Base-by-base conservation (phyloP, 179 eudicot genomes). In the Corrigiola litoralis region DNA sequence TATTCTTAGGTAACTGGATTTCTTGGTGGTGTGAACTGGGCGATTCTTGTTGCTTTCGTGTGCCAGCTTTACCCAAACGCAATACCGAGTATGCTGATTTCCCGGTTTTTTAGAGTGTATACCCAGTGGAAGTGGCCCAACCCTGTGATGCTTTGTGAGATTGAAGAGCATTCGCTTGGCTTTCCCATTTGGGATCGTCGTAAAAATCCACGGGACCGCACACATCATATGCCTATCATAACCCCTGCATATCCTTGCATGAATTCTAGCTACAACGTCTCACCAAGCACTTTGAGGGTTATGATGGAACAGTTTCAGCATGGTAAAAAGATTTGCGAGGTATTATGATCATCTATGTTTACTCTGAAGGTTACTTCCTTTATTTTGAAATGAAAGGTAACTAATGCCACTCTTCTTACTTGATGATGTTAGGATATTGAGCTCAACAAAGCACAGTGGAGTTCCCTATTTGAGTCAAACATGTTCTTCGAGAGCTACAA, bases 221-320 rank as follows among this genome's bases (percentile, higher is more conserved):
- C 81, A 50, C 97, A 90, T 72, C 95, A 69, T 61, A 87, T 90
- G 97, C 97, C 95, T n/a, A 87, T 90, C 13, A 90, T 90, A 54
- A 90, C 97, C 6, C 97, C 97, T 28, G 95, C 95, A 18, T 90
- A 87, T 72, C 97, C 97, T n/a, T 85, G 92, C 74, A 87, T 87
- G 95, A 90, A 90, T 51, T 90, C 97, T 46, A 87, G 97, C 52
- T 90, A 90, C 81, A 90, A 88, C 74, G 97, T 90, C 45, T 90
- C 95, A 17, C 70, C 81, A 28, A 90, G 92, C 74, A 90, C 97
- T 16, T 87, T 87, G 6, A 75, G 87, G 4, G 87, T 90, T 20
- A 90, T 90, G 92, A 74, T 66, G 71, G 95, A 90, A 34, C 97
- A 90, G 61, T 86, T 90, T 34, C 57, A 79, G 34, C 72, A 70